Conservation (phyloP, 371 early-diverging fungal genomes). For the Lichtheimia corymbifera region DNA sequence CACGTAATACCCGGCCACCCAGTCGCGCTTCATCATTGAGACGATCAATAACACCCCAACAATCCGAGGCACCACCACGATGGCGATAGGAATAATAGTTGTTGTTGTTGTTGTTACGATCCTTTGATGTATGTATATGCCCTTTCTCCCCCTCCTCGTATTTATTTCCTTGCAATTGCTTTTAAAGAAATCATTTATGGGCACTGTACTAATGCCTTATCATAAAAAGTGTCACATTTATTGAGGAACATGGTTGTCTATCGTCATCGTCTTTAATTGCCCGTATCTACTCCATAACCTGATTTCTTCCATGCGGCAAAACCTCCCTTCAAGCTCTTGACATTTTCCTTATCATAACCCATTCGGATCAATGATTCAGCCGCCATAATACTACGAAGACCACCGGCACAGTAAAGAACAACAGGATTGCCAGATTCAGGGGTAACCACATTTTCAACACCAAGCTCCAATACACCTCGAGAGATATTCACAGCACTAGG, state of each 20-base stretch:
- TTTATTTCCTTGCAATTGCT: too few species aligned
- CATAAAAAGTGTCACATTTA: too few species aligned
- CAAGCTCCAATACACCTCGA: slow-evolving; percentile 30
- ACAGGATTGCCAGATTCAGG: slow-evolving; percentile 33
- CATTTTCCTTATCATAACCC: slow-evolving; percentile 51
- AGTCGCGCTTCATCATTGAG: slow-evolving; percentile 14
- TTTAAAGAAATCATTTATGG: too few species aligned
- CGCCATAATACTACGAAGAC: slow-evolving; percentile 55
- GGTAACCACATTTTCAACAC: slow-evolving; percentile 27
- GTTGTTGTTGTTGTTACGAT: too few species aligned
- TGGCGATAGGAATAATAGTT: not conserved
- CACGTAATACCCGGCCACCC: slow-evolving; percentile 7
- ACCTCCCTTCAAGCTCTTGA: slow-evolving; percentile 32
- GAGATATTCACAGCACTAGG: slow-evolving; percentile 30
- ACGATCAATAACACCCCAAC: slow-evolving; percentile 6
- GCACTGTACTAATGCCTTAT: too few species aligned
- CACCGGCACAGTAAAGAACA: slow-evolving; percentile 60
- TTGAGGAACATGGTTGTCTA: too few species aligned
- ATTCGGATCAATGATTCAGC: slow-evolving; percentile 51
- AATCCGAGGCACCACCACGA: slow-evolving; percentile 15
- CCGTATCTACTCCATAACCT: slow-evolving; percentile 22
- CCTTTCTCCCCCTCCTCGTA: too few species aligned
- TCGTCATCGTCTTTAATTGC: not conserved
- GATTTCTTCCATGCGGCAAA: slow-evolving; percentile 30
- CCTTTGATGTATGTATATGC: too few species aligned